Evolutionary conservation across 2,329 filamentous ascomycete genomes (phyloP).

Genomic region (Didymella pinodella): DNA sequence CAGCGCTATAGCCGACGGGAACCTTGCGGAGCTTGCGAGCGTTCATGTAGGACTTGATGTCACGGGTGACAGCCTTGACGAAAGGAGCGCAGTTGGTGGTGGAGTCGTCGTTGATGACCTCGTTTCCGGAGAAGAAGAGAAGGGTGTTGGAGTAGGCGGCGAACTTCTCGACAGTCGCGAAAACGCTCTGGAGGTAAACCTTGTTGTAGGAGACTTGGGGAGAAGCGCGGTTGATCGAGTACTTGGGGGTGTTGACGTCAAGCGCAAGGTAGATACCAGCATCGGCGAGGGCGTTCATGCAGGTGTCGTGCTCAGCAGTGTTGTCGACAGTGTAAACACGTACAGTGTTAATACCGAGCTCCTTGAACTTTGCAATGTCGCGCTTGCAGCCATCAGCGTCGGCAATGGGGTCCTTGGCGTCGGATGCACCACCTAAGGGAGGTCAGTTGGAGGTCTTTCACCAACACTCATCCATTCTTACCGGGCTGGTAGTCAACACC

Average conservation of each 20-base stretch:
- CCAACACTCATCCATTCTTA: slow-evolving; percentile 18
- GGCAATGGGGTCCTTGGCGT: slow-evolving; percentile 76
- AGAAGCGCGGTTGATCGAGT: slow-evolving; percentile 81
- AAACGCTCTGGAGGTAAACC: slow-evolving; percentile 83
- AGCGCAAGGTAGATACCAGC: slow-evolving; percentile 92
- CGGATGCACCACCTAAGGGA: slow-evolving; percentile 63
- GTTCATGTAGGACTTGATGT: slow-evolving; percentile 82
- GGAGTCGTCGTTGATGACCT: slow-evolving; percentile 73
- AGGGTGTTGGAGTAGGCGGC: slow-evolving; percentile 84
- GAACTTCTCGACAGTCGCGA: slow-evolving; percentile 88
- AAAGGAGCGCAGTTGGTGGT: slow-evolving; percentile 74
- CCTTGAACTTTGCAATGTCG: slow-evolving; percentile 82
- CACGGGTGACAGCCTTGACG: slow-evolving; percentile 74
- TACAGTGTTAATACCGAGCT: slow-evolving; percentile 87
- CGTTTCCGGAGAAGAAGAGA: slow-evolving; percentile 82
- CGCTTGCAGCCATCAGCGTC: slow-evolving; percentile 75
- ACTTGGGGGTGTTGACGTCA: slow-evolving; percentile 89
- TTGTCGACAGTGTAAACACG: slow-evolving; percentile 95
- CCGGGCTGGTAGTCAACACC: slow-evolving; percentile 72
- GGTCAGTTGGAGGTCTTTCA: slow-evolving; percentile 21
- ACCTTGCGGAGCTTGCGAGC: slow-evolving; percentile 72
- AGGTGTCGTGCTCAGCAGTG: slow-evolving; percentile 78
- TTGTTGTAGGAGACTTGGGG: slow-evolving; percentile 85
- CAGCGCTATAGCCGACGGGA: slow-evolving; percentile 82
- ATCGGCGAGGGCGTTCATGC: slow-evolving; percentile 81